These are phyloP conservation scores for Amborella trichopoda DNA, from an alignment of 164 flowering plant species.

Conservation along the genomic window DNA sequence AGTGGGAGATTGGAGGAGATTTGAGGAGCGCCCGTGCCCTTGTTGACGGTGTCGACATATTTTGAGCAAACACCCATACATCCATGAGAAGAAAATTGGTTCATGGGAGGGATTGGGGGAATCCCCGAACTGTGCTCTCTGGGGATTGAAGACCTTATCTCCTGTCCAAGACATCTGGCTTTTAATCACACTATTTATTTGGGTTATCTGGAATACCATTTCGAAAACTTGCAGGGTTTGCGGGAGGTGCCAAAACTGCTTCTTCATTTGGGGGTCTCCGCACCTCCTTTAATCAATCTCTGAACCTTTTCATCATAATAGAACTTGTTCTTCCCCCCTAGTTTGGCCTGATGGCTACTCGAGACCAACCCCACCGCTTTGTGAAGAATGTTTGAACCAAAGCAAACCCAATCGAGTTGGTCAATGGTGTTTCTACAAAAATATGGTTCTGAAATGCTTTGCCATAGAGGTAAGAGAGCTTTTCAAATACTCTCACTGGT, in stretches of 20 bases:
- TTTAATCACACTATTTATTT: constrained; percentile 30
- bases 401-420: constrained; percentile 69
- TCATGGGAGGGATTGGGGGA: constrained; percentile 68
- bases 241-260: constrained; percentile 79
- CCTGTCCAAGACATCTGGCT: constrained; percentile 27
- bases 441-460: constrained; percentile 95
- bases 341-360: constrained; percentile 76
- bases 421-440: constrained; percentile 60
- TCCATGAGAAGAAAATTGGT: constrained; percentile 87
- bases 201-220: constrained; percentile 47
- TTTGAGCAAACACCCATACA: constrained; percentile 79
- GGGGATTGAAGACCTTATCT: constrained; percentile 22
- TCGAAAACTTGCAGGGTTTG: constrained; percentile 48
- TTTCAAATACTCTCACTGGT: too few species aligned
- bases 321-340: constrained; percentile 82
- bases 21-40: constrained; percentile 55
- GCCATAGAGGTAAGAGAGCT: too few species aligned
- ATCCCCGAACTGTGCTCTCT: constrained; percentile 46
- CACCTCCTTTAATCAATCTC: constrained; percentile 97
- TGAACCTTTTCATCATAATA: constrained; percentile 92
- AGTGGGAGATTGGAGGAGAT: constrained; percentile 60
- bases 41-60: constrained; percentile 96
- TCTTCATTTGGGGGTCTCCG: constrained; percentile 78
- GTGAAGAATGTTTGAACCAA: constrained; percentile 68
- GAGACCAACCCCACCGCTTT: constrained; percentile 80